Conservation (phyloP, 306 rosid genomes). For the Senna tora region DNA sequence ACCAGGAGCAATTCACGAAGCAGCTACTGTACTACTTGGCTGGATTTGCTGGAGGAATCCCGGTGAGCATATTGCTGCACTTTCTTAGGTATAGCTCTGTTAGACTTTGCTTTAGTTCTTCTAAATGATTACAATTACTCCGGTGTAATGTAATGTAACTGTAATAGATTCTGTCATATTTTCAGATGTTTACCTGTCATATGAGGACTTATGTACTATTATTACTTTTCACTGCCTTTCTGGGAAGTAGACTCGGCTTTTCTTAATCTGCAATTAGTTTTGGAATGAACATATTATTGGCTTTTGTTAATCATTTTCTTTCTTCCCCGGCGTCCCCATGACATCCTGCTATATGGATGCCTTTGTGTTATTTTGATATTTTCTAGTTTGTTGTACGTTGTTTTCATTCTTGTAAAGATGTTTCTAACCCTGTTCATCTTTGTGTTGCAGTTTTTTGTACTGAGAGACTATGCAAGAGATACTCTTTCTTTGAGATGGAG, state of each 20-base stretch:
- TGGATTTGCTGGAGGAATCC: slow-evolving; percentile 94
- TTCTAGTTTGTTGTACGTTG: slow-evolving; percentile 12
- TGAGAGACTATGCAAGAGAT: slow-evolving; percentile 90
- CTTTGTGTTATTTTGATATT: not conserved
- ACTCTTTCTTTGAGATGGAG: slow-evolving; percentile 96
- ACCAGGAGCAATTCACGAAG: slow-evolving; percentile 87
- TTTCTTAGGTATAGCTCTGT: slow-evolving; percentile 87
- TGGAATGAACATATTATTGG: slow-evolving; percentile 13
- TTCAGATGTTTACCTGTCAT: slow-evolving; percentile 21
- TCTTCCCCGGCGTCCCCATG: too few relatives aligned
- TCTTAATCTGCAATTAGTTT: slow-evolving; percentile 10
- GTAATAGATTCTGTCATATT: slow-evolving; percentile 4
- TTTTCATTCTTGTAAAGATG: slow-evolving; percentile 28
- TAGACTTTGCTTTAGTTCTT: slow-evolving; percentile 54
- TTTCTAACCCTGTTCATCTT: slow-evolving; percentile 37
- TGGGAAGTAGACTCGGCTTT: not conserved
- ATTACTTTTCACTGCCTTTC: not conserved
- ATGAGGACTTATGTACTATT: slow-evolving; percentile 14
- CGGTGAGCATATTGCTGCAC: slow-evolving; percentile 98
- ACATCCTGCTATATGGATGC: slow-evolving; percentile 12
- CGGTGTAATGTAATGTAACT: not conserved
- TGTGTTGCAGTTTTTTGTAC: slow-evolving; percentile 74
- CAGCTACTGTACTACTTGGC: slow-evolving; percentile 91
- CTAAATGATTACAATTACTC: slow-evolving; percentile 16
- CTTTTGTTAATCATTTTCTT: too few relatives aligned